Base-by-base conservation (phyloP, 2,329 filamentous ascomycete genomes). In the Nothophaeocryptopus gaeumannii region DNA sequence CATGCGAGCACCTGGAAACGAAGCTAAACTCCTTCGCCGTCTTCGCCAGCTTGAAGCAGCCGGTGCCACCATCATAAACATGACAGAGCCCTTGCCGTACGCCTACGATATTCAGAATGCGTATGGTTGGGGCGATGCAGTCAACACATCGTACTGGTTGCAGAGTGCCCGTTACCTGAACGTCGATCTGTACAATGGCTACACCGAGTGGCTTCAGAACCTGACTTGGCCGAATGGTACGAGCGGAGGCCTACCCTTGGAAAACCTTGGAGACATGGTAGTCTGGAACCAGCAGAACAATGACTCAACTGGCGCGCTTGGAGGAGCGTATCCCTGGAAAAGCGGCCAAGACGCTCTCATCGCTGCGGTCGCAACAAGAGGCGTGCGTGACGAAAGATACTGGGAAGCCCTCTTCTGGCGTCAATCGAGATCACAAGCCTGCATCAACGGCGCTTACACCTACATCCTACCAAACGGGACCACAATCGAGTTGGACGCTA, bases 21-120 rank as follows among this genome's bases (percentile, higher is more conserved):
- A 47, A 34, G 38, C 14, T 2, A 47, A 47, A 38, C 36, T 47
- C n/a, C 30, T 47, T 5, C 31, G 12, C 9, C 45, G 45, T 11
- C 30, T 47, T n/a, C 26, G 32, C 12, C 46, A 49, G 13, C 36
- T 49, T 10, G 62, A 79, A 61, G 65, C 67, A 0, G 81, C 82
- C 0, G 86, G 87, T 1, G 86, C 84, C 0, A 84, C 76, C 1
- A 75, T 89, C 34, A 72, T 89, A 61, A 86, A 88, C 60, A 77
- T 77, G 29, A 87, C 84, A 0, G 86, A 89, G 62, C 75, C 46
- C 5, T n/a, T 49, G 12, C 46, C 46, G 5, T 49, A 37, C 30
- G 46, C 46, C 11, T 10, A 31, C 26, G 46, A 49, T 8, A 49
- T 49, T 30, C 46, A 49, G 26, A 49, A 49, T 39, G 39, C 39